Base-by-base conservation (phyloP, 2,329 filamentous ascomycete species). In the Fonsecaea pugnacius region DNA sequence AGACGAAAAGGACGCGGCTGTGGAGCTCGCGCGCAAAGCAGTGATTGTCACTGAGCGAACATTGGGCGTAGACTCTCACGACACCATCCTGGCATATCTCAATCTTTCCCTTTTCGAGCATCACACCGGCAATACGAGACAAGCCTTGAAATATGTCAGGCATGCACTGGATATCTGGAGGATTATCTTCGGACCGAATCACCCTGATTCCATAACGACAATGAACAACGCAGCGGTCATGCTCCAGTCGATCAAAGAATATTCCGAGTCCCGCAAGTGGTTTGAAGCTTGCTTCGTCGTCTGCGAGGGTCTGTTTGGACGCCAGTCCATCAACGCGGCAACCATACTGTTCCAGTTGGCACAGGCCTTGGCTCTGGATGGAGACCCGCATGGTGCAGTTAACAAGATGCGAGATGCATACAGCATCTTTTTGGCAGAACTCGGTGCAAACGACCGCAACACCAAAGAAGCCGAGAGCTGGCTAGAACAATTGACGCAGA, bases 171-270 rank as follows among this genome's bases (percentile, higher is more conserved):
- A 95, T 75, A 83, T 99, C 67, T 98, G 94, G 94, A 97, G 96
- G 82, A 86, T 98, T 72, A 94, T 98, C 72, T 99, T 97, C 75
- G 95, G 95, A 35, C 83, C 89, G 33, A 90, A 92, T 72, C 95
- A 99, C 78, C 95, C 95, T 2, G 95, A 99, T 79, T 96, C 92
- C 8, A 97, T 99, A 78, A 99, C 96, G 8, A 98, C 95, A 16
- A 90, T 98, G 79, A 99, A 98, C 85, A 99, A 99, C 74, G 94
- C 92, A 21, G 95, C 95, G 7, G 95, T 99, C 65, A 99, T 99
- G 95, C 87, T 99, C 64, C 95, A 99, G 79, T 89, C 92, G 62
- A 85, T 97, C 72, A 96, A 98, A 83, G 89, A 91, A 66, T 99
- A 96, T 81, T 89, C 94, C 72, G 92, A 96, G 78, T 98, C 94